Conservation (phyloP, 192 early-diverging fungal species). For the Mortierella antarctica region DNA sequence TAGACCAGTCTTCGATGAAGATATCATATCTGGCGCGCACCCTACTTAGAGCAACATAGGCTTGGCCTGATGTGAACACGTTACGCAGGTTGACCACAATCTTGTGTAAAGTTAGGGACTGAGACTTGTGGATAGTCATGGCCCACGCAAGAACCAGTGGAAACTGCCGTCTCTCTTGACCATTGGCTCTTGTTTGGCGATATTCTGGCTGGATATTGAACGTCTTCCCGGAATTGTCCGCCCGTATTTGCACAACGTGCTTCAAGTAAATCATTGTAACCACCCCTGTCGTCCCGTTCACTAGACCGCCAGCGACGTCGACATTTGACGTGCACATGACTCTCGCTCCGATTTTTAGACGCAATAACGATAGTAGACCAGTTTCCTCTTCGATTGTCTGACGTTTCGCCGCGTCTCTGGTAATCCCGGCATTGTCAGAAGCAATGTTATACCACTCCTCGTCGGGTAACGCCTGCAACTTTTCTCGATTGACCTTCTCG, state of each 20-base stretch:
- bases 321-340: slow-evolving; percentile 25
- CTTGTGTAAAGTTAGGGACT: slow-evolving; percentile 9
- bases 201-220: slow-evolving; percentile 12
- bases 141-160: slow-evolving; percentile 17
- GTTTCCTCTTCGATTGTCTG: slow-evolving; percentile 8
- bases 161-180: slow-evolving; percentile 14
- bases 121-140: slow-evolving; percentile 15
- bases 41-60: slow-evolving; percentile 20
- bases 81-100: neutral
- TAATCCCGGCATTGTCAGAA: neutral
- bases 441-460: slow-evolving; percentile 6
- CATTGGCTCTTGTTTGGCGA: neutral
- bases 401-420: neutral
- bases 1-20: neutral
- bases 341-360: slow-evolving; percentile 10
- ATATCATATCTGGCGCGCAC: slow-evolving; percentile 7
- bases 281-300: slow-evolving; percentile 14
- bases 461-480: neutral
- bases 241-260: neutral
- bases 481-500: neutral
- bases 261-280: neutral
- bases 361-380: neutral
- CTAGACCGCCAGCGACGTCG: slow-evolving; percentile 5
- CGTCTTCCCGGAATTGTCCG: neutral
- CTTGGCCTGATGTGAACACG: slow-evolving; percentile 12